Conservation (phyloP, 2,329 filamentous ascomycete genomes). For the Cercospora sp. region DNA sequence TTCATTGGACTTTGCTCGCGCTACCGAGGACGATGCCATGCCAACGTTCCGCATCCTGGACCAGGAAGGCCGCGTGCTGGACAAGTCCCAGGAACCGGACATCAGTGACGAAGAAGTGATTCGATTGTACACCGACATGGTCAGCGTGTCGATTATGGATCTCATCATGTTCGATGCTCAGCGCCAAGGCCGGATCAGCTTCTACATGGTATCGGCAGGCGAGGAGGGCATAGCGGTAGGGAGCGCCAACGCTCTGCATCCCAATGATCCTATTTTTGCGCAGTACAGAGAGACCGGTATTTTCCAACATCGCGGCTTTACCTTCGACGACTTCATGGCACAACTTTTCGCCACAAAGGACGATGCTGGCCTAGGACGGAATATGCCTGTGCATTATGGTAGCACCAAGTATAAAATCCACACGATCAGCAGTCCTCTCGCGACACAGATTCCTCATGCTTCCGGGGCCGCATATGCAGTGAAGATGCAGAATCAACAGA, state of each 20-base stretch:
- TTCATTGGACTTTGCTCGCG: slow-evolving; percentile 73
- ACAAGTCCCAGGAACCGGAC: slow-evolving; percentile 67
- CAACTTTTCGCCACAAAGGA: slow-evolving; percentile 87
- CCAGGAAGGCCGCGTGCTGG: slow-evolving; percentile 81
- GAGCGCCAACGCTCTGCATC: slow-evolving; percentile 77
- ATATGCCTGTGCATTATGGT: slow-evolving; percentile 98
- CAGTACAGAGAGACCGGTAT: slow-evolving; percentile 95
- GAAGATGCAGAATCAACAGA: slow-evolving; percentile 74
- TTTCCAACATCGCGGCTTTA: slow-evolving; percentile 85
- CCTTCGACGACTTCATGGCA: slow-evolving; percentile 86
- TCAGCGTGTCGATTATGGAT: slow-evolving; percentile 81
- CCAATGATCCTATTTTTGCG: slow-evolving; percentile 86
- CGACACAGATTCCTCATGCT: slow-evolving; percentile 87
- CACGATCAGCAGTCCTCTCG: slow-evolving; percentile 81
- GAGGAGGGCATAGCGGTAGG: slow-evolving; percentile 94
- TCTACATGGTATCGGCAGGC: slow-evolving; percentile 94
- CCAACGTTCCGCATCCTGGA: slow-evolving; percentile 91
- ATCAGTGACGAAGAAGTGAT: slow-evolving; percentile 64
- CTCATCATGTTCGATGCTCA: slow-evolving; percentile 98
- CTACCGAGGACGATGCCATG: slow-evolving; percentile 71
- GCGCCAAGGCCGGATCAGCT: slow-evolving; percentile 86
- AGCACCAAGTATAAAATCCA: slow-evolving; percentile 82
- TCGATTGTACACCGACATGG: slow-evolving; percentile 64
- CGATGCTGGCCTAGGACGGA: slow-evolving; percentile 78
- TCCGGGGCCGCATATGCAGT: slow-evolving; percentile 84